phyloP scores from a whole-genome alignment of 148 eudicot genomes.

The Nyssa sinensis region DNA sequence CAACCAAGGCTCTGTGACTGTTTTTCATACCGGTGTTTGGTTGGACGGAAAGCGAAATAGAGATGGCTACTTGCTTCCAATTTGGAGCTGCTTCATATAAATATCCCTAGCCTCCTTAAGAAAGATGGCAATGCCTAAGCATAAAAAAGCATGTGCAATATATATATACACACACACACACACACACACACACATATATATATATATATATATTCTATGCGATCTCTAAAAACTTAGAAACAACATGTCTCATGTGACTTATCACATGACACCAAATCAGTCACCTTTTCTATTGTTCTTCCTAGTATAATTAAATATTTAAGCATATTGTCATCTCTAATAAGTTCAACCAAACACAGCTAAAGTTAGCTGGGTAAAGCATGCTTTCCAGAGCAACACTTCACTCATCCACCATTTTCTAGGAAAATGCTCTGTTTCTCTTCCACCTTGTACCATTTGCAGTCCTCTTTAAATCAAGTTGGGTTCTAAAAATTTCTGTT shows the following conservation, averaged over 20 bases:
- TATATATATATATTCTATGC: too few relatives aligned
- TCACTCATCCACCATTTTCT: neutral
- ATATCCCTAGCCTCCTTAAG: slow-evolving; percentile 19
- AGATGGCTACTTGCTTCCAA: slow-evolving; percentile 13
- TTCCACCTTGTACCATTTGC: neutral
- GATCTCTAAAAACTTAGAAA: slow-evolving; percentile 15
- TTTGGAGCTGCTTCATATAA: neutral
- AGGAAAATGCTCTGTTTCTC: neutral
- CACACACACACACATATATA: too few relatives aligned
- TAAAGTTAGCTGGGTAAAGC: slow-evolving; percentile 31
- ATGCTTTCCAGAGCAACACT: slow-evolving; percentile 14
- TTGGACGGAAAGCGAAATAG: slow-evolving; percentile 14
- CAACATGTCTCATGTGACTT: slow-evolving; percentile 48
- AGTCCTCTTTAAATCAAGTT: too few relatives aligned
- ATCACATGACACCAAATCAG: slow-evolving; percentile 44
- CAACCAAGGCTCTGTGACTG: slow-evolving; percentile 17
- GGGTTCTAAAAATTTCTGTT: too few relatives aligned
- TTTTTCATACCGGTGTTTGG: slow-evolving; percentile 29
- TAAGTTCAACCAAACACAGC: slow-evolving; percentile 20
- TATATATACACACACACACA: too few relatives aligned
- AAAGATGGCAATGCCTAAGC: slow-evolving; percentile 13
- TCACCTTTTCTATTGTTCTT: slow-evolving; percentile 11
- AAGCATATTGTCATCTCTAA: slow-evolving; percentile 9
- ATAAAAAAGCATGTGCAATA: slow-evolving; percentile 30
- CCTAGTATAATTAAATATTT: slow-evolving; percentile 19